Evolutionary conservation across 345 rosid genomes (phyloP), one percentile per base, ranked within the genome.

Genomic region (Linum trigynum): DNA sequence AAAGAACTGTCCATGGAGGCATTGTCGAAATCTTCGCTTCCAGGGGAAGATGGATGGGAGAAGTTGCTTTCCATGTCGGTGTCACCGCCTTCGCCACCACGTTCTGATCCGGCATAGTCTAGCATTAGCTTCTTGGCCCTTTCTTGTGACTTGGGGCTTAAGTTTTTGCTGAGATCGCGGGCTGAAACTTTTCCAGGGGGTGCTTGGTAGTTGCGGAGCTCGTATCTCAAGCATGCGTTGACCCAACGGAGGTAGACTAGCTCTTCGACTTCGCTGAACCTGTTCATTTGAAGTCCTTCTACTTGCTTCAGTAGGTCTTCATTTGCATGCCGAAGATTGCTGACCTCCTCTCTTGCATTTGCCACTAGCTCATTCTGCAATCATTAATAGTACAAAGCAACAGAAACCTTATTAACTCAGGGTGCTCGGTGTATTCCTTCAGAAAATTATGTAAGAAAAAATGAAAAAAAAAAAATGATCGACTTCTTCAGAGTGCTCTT

Each of bases 191-290:
- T 88, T 66, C 97, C 97, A 37, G 86, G 80, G 48, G 97, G 96
- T 48, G 95, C 77, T 65, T 88, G 92, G 80, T 85, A 86, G 70
- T 94, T 88, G 61, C 99, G 83, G 70, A 94, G 85, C 81, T 94
- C 99, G 67, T 75, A 94, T 63, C 99, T 82, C 72, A 94, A 77
- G 86, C 99, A 94, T 1, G 99, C 99, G 69, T 94, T 94, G 66
- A 94, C 88, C 99, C 99, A 94, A 65, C 99, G 96, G 65, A 94
- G 97, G 76, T 94, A 94, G 62, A 94, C 99, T 66, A 94, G 77
- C 74, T 94, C 99, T 80, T 94, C 99, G 71, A 88, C 99, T 84
- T 94, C 99, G 72, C 99, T 84, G 65, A 94, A 94, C 70, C 97
- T 83, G 74, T 86, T 88, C 92, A 90, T 82, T 73, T 94, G 99